Evolutionary conservation across 352 stramenopile genomes (phyloP).

Genomic region (Phytopythium vexans): DNA sequence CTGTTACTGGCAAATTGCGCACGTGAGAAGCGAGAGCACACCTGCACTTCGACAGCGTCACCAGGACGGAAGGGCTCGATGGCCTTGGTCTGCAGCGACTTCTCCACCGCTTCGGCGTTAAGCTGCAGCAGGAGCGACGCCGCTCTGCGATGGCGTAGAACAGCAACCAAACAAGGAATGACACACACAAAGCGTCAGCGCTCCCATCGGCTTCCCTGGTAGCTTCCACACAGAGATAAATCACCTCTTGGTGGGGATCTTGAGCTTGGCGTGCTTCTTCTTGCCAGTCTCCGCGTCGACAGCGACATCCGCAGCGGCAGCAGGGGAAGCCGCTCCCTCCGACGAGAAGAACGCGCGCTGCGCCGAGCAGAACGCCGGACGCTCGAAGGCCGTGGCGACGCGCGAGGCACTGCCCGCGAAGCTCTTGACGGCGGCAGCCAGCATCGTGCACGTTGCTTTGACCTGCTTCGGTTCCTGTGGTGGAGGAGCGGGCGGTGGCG

Average conservation of each 20-base stretch:
- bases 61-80: constrained; percentile 75
- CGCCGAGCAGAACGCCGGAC: constrained; percentile 23
- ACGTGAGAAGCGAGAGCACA: background rate
- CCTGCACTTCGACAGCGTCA: constrained; percentile 71
- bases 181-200: background rate
- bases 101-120: constrained; percentile 63
- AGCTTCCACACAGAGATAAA: background rate
- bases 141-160: constrained; percentile 17
- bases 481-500: background rate
- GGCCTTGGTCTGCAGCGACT: constrained; percentile 54
- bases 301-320: constrained; percentile 7
- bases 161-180: background rate
- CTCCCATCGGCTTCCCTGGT: background rate
- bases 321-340: constrained; percentile 10
- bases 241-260: constrained; percentile 73
- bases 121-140: constrained; percentile 67
- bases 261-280: constrained; percentile 70
- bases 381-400: constrained; percentile 5
- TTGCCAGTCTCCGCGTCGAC: constrained; percentile 2
- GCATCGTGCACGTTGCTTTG: constrained; percentile 24
- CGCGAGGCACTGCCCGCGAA: constrained; percentile 32
- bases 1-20: background rate
- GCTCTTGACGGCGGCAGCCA: constrained; percentile 55
- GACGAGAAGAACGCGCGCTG: constrained; percentile 42
- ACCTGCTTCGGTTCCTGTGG: background rate